Conservation (phyloP, 805 yeast species). For the Saccharomycopsis olivae region DNA sequence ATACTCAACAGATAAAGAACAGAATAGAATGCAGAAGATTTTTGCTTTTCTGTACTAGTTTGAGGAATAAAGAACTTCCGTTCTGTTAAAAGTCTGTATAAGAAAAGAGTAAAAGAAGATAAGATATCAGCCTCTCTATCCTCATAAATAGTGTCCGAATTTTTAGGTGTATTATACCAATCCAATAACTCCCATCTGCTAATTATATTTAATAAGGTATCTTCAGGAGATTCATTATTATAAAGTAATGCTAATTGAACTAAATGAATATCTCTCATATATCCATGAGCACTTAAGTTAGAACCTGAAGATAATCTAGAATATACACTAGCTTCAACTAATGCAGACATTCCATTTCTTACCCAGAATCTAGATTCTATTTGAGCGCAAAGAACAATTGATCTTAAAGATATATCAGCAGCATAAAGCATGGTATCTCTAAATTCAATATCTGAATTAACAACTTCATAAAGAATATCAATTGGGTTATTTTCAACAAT, state of each 20-base stretch:
- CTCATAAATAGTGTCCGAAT: slow-evolving; percentile 34
- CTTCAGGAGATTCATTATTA: slow-evolving; percentile 42
- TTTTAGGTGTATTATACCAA: slow-evolving; percentile 17
- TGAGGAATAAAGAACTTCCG: slow-evolving; percentile 12
- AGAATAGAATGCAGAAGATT: slow-evolving; percentile 1
- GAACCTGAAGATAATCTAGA: slow-evolving; percentile 35
- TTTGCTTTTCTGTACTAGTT: slow-evolving; percentile 5
- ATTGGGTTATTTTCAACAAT: slow-evolving; percentile 9
- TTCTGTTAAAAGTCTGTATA: slow-evolving; percentile 16
- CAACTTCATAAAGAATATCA: background rate
- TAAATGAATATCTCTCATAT: slow-evolving; percentile 63
- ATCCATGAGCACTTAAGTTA: slow-evolving; percentile 71
- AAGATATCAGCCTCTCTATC: slow-evolving; percentile 21
- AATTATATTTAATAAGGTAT: slow-evolving; percentile 53
- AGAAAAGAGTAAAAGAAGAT: slow-evolving; percentile 29
- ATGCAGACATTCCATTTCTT: slow-evolving; percentile 74
- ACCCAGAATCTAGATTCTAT: slow-evolving; percentile 89
- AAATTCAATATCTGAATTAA: background rate
- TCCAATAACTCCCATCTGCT: slow-evolving; percentile 22
- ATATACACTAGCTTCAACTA: slow-evolving; percentile 69
- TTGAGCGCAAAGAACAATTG: slow-evolving; percentile 69
- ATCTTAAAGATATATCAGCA: slow-evolving; percentile 54
- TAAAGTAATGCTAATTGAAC: slow-evolving; percentile 51
- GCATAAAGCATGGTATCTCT: background rate
- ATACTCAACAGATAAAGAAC: slow-evolving; percentile 8